Evolutionary conservation across 148 eudicot species (phyloP), one percentile per base, ranked within the genome.

Genomic region (Heliamphora exappendiculata): DNA sequence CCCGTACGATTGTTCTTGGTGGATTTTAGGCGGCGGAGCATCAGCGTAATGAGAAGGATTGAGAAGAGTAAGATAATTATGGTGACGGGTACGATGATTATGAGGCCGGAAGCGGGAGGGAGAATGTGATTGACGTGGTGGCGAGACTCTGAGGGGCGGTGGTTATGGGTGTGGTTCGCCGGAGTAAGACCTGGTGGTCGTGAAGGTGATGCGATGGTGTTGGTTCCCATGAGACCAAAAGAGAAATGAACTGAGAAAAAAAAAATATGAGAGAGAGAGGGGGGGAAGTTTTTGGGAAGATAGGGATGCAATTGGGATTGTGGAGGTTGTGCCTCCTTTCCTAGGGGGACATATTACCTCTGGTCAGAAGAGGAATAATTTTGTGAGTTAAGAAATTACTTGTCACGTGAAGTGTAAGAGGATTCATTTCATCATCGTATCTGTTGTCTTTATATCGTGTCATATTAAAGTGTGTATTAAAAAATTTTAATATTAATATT

Each of bases 1-100:
- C 62, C 76, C 3, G 39, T 84, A 33, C 8, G 54, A 20, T 58
- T 66, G 54, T 60, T 50, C 45, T 86, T 88, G 1, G 67, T 63
- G 14, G 75, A 76, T 50, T 85, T 88, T 19, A 85, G 82, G 29
- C 94, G 86, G 6, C 92, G 81, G 39, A 94, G 89, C 80, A 89
- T 83, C 45, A 87, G 54, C 7, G 83, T 63, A 33, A 94, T 81
- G 1, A 88, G 74, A 1, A 85, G 20, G 24, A 89, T 81, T 31
- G 89, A 76, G 17, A 83, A 55, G 55, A 94, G 78, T n/a, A 94
- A 80, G 74, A 92, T 33, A n/a, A 88, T 39, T 22, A 92, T 75
- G 79, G 86, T 78, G 60, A 88, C 80, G 16, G 96, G 97, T 47
- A 90, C 53, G 80, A 82, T 77, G 39, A 92, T 81, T 0, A 87